Base-by-base conservation (phyloP, 352 stramenopile genomes). In the Aphanomyces astaci region DNA sequence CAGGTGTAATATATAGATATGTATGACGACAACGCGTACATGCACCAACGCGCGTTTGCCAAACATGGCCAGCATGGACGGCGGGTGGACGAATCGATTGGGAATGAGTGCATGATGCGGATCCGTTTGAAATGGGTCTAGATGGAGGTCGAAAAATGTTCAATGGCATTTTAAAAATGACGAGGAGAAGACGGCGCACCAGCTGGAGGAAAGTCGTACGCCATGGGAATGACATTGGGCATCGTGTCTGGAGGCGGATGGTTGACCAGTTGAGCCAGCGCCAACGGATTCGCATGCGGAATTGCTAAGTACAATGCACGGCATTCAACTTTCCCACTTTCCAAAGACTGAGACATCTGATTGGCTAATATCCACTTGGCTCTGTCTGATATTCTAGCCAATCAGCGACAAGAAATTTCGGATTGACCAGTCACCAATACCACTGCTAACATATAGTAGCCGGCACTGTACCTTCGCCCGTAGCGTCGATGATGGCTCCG, bases 241-340 rank as follows among this genome's bases (percentile, higher is more conserved):
- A 75, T 70, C 4, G 75, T 80, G 53, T 81, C 84, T 4, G 68
- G 74, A 0, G 86, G 84, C 46, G 86, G 86, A 30, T 95, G 86
- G 68, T 95, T 95, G 70, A 95, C 92, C 72, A 91, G 93, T 73
- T 95, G 86, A 25, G 78, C 86, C 2, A 95, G 75, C 19, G 81
- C 84, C 39, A 93, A 75, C 10, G 78, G 76, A 51, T 95, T 95
- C 3, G 74, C 72, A 1, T 82, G 82, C 25, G 73, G 78, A 0
- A 79, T 78, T 1, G 81, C 86, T 94, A 64, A 22, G n/a, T n/a
- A n/a, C n/a, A n/a, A n/a, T n/a, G n/a, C n/a, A n/a, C n/a, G n/a
- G n/a, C n/a, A n/a, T n/a, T n/a, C n/a, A n/a, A n/a, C n/a, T n/a
- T n/a, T n/a, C n/a, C n/a, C n/a, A n/a, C n/a, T n/a, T n/a, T n/a